phyloP scores from a whole-genome alignment of 331 rosid species.

The Quercus tomentella region DNA sequence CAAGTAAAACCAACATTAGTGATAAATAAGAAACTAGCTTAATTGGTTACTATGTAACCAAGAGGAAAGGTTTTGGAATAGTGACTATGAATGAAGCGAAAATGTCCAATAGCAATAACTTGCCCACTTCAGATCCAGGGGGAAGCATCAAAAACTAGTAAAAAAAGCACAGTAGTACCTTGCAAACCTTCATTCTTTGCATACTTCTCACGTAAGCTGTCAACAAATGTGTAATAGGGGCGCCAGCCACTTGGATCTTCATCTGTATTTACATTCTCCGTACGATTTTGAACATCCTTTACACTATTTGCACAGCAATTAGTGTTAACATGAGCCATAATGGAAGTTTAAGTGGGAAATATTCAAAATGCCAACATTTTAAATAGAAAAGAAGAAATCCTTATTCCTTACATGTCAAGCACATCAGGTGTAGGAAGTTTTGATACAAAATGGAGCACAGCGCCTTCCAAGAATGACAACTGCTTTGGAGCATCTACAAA shows the following conservation, averaged over 20 bases:
- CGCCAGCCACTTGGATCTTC: slow-evolving; percentile 99
- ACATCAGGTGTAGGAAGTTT: slow-evolving; percentile 77
- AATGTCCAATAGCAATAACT: neutral
- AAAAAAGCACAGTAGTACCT: slow-evolving; percentile 41
- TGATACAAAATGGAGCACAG: slow-evolving; percentile 66
- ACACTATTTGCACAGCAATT: slow-evolving; percentile 38
- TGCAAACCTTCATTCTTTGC: slow-evolving; percentile 76
- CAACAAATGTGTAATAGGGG: slow-evolving; percentile 66
- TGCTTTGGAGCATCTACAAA: slow-evolving; percentile 77
- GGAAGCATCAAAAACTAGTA: neutral
- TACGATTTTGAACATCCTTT: slow-evolving; percentile 68
- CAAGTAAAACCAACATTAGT: neutral
- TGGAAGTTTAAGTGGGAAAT: slow-evolving; percentile 9
- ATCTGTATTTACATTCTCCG: slow-evolving; percentile 68
- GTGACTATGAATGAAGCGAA: neutral
- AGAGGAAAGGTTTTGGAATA: neutral
- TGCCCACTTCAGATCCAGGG: neutral
- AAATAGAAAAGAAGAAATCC: slow-evolving; percentile 28
- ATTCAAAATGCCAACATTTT: slow-evolving; percentile 8
- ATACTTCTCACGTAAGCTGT: slow-evolving; percentile 62
- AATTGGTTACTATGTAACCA: neutral
- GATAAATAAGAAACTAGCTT: neutral
- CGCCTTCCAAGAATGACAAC: slow-evolving; percentile 72
- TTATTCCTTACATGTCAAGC: slow-evolving; percentile 73
- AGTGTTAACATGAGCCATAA: slow-evolving; percentile 1